phyloP scores from a whole-genome alignment of 83 land plant species.

The Thuja plicata region DNA sequence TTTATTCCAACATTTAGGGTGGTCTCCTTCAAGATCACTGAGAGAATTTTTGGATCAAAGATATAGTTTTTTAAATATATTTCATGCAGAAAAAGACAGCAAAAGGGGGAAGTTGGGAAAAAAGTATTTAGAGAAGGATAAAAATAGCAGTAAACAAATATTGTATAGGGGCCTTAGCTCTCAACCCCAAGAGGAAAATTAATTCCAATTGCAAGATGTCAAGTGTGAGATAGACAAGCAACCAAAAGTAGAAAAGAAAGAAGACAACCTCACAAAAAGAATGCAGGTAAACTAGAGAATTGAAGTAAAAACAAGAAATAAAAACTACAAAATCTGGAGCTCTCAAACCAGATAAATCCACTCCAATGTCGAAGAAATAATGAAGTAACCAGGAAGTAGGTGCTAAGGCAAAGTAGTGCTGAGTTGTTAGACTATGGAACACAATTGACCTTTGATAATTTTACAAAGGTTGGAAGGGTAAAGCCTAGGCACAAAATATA shows the following conservation, averaged over 20 bases:
- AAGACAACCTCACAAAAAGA: background rate
- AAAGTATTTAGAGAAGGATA: background rate
- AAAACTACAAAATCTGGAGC: background rate
- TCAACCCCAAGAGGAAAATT: background rate
- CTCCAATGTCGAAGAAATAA: background rate
- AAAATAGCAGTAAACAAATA: background rate
- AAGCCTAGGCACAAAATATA: background rate
- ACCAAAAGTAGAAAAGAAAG: background rate
- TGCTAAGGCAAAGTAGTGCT: background rate
- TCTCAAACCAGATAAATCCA: background rate
- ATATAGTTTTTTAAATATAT: too few relatives aligned
- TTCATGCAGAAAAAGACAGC: too few relatives aligned
- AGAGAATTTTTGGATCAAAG: too few relatives aligned
- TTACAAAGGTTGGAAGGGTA: background rate
- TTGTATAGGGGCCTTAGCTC: background rate
- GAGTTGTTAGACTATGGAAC: background rate
- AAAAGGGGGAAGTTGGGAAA: background rate
- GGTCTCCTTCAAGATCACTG: too few relatives aligned
- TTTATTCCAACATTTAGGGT: too few relatives aligned
- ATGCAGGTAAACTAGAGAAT: background rate
- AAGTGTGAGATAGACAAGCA: background rate
- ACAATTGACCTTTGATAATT: background rate
- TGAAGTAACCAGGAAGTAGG: background rate
- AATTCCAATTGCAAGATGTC: background rate
- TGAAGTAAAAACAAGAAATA: background rate